These are phyloP conservation scores for Fraxinus paxiana DNA, from an alignment of 305 asterid species.

Conservation along the genomic window DNA sequence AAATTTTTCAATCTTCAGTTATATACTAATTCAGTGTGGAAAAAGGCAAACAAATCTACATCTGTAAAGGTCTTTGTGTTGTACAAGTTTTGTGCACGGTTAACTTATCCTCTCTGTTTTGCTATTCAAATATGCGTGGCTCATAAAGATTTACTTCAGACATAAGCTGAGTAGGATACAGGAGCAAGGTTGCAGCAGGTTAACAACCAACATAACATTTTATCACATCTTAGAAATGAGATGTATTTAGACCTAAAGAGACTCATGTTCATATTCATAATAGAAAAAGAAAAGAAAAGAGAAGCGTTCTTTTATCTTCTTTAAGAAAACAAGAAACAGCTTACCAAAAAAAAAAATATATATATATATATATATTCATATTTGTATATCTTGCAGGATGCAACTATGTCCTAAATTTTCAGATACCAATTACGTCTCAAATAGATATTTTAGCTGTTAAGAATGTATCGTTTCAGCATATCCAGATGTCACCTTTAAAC, in stretches of 20 bases:
- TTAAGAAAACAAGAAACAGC: not conserved
- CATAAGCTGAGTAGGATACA: not conserved
- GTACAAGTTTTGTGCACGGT: not conserved
- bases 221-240: not conserved
- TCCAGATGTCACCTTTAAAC: constrained; percentile 50
- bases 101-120: not conserved
- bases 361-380: not conserved
- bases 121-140: not conserved
- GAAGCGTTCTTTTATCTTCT: not conserved
- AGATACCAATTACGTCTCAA: not conserved
- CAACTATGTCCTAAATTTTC: not conserved
- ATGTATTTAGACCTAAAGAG: not conserved
- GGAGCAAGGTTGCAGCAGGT: not conserved
- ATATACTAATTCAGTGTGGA: not conserved
- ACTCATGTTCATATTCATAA: not conserved
- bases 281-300: not conserved
- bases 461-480: not conserved
- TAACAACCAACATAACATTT: not conserved
- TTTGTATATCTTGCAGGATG: not conserved
- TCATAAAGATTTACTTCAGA: not conserved
- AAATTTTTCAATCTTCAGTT: constrained; percentile 5
- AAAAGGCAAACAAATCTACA: not conserved
- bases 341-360: not conserved
- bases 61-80: not conserved
- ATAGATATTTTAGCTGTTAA: not conserved